phyloP scores from a whole-genome alignment of 2,329 filamentous ascomycete genomes.

The Chalaropsis thielavioides region DNA sequence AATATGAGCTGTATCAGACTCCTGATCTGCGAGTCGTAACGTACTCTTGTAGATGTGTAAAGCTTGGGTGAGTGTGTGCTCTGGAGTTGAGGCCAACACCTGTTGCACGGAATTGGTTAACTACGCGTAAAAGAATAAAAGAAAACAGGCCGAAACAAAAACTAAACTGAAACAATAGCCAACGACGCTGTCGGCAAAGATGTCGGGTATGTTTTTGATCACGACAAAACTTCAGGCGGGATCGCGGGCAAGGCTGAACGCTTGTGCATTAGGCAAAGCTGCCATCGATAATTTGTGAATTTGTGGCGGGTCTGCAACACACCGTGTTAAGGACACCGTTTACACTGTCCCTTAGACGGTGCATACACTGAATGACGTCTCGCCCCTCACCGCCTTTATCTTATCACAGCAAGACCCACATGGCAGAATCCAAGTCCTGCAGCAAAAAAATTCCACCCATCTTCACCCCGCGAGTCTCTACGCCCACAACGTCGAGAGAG shows the following conservation, averaged over 20 bases:
- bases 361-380: not conserved
- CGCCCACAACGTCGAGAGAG: not conserved
- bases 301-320: not conserved
- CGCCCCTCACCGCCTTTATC: slow-evolving; percentile 13
- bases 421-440: slow-evolving; percentile 13
- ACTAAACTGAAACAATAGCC: not conserved
- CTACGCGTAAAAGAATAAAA: not conserved
- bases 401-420: slow-evolving; percentile 16
- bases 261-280: not conserved
- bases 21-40: slow-evolving; percentile 10
- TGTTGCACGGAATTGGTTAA: too few species aligned
- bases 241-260: not conserved
- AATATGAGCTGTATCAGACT: slow-evolving; percentile 15
- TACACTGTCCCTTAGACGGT: not conserved
- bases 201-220: not conserved
- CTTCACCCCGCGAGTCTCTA: slow-evolving; percentile 9
- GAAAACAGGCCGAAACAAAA: not conserved
- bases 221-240: not conserved
- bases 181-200: not conserved
- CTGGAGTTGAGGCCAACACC: not conserved
- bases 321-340: not conserved
- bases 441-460: slow-evolving; percentile 18
- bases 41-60: slow-evolving; percentile 13
- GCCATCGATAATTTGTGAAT: not conserved
- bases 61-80: not conserved